phyloP scores from a whole-genome alignment of 352 stramenopile genomes.

The Phytopythium chamaehyphon region DNA sequence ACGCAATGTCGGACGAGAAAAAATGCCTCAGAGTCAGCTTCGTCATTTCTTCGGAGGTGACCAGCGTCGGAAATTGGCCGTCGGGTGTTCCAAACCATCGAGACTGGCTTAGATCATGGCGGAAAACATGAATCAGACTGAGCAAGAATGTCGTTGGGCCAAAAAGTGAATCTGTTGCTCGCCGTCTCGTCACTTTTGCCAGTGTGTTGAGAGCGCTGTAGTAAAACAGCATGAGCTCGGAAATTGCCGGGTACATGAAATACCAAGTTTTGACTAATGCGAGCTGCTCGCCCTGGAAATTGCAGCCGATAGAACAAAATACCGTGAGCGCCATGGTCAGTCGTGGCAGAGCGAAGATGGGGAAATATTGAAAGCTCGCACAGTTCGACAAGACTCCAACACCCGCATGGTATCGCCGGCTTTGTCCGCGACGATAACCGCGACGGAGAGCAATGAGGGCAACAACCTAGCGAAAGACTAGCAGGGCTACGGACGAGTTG shows the following conservation, averaged over 20 bases:
- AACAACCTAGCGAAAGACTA: conserved; percentile 31
- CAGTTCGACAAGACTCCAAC: not conserved
- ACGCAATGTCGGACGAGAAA: conserved; percentile 9
- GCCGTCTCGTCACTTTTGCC: too few species aligned
- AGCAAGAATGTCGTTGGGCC: not conserved
- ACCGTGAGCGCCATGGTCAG: conserved; percentile 13
- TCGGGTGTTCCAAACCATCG: conserved; percentile 5
- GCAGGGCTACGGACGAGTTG: conserved; percentile 19
- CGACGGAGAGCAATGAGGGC: conserved; percentile 15
- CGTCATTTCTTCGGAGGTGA: conserved; percentile 12
- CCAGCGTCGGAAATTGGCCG: conserved; percentile 1
- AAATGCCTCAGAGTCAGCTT: not conserved
- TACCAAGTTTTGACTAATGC: conserved; percentile 23
- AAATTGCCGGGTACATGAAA: conserved; percentile 25
- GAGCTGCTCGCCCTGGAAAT: too few species aligned
- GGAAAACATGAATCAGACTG: too few species aligned
- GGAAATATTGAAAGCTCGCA: conserved; percentile 4
- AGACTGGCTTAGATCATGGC: not conserved
- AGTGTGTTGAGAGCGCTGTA: too few species aligned
- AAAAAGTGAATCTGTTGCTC: too few species aligned
- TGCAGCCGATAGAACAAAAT: conserved; percentile 11
- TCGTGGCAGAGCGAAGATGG: conserved; percentile 12
- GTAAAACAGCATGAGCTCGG: conserved; percentile 17
- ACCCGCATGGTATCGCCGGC: not conserved
- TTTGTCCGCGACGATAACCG: not conserved